Base-by-base conservation (phyloP, 2,329 filamentous ascomycete genomes). In the Ceratocystis huliohia region DNA sequence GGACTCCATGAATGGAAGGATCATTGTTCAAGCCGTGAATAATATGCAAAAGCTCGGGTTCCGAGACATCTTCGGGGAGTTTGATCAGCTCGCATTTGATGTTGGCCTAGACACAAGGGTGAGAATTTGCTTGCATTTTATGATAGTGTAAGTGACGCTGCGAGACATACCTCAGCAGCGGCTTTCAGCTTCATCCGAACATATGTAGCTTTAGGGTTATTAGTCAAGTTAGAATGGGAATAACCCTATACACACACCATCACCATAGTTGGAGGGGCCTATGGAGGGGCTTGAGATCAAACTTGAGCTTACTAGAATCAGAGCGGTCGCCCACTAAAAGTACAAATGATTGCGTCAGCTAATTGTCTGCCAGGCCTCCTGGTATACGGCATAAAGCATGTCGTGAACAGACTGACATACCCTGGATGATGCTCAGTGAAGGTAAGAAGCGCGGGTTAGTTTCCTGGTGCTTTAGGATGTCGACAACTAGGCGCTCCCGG, bases 101-200 rank as follows among this genome's bases (percentile, higher is more conserved):
- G 73, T 90, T 91, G 73, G 92, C 91, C 89, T 93, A 72, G n/a
- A 68, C 63, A 61, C 61, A 5, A 20, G 22, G 20, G 53, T 63
- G 33, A 57, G 30, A 15, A n/a, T 15, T 15, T 20, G 7, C 56
- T 5, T 41, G 10, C 3, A 41, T 15, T 41, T 66, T 8, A 68
- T 33, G 10, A 44, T 25, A 59, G 33, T 13, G 22, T 8, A 15
- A 65, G 10, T 41, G 37, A 37, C 20, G 15, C 6, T 20, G 33
- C n/a, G n/a, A 53, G 22, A 70, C 78, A 71, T 79, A 91, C 89
- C 83, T 97, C 94, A 75, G 89, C 81, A 67, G 94, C 94, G 70
- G 94, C 94, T 83, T 96, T 99, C 74, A 96, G 80, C 81, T 99
- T 99, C 94, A 99, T 99, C 78, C 92, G 92, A 78, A 99, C 93